These are phyloP conservation scores for Nicotiana undulata DNA, from an alignment of 257 asterid genomes.

Conservation along the genomic window DNA sequence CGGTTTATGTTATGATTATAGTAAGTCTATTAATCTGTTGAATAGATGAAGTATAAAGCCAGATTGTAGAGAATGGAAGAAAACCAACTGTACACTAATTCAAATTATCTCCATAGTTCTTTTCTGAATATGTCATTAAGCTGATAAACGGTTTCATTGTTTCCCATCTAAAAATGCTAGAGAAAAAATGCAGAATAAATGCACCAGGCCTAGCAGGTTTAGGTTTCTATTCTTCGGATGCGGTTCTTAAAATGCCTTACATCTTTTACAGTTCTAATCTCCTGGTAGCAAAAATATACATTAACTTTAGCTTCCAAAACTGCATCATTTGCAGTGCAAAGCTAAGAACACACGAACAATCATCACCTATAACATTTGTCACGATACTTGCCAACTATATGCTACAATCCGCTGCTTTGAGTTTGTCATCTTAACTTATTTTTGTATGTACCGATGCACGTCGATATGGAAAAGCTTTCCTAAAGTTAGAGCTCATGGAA, in stretches of 20 bases:
- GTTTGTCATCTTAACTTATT: neutral
- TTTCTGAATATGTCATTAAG: neutral
- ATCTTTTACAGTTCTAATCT: neutral
- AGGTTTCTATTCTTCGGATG: neutral
- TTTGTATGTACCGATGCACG: neutral
- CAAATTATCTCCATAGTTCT: neutral
- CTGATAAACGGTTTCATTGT: neutral
- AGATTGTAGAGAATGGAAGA: neutral
- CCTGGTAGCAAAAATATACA: neutral
- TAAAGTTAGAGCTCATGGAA: neutral
- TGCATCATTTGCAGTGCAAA: neutral
- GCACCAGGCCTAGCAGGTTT: neutral
- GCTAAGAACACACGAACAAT: neutral
- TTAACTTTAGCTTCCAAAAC: neutral
- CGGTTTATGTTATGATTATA: no score
- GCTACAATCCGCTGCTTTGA: neutral
- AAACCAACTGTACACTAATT: neutral
- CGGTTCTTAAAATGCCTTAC: neutral
- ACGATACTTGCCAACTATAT: neutral
- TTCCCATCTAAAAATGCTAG: neutral
- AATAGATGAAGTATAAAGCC: neutral
- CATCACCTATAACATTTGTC: neutral
- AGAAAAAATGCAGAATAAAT: neutral
- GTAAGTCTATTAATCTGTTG: no score
- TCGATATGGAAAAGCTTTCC: neutral